A percentile compares a stretch with the other conserved stretches of the same genome.
Conservation (phyloP, 768 basidiomycete genomes). For the Trametes punicea region DNA sequence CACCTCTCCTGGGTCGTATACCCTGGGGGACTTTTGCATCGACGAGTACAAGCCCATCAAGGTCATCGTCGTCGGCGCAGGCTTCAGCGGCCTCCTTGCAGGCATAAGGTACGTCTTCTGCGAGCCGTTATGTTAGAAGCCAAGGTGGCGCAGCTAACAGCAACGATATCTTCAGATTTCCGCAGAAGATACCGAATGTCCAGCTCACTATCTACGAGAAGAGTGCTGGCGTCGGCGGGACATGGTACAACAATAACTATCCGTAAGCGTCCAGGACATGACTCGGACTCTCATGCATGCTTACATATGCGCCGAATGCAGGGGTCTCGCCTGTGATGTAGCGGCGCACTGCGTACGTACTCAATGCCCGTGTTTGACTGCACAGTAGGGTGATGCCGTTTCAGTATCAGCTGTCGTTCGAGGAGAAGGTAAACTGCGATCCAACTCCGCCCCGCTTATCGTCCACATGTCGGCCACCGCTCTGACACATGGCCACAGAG, state of each 20-base stretch:
- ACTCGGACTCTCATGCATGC: too few species aligned
- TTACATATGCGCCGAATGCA: not conserved
- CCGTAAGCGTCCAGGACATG: slow-evolving; percentile 27
- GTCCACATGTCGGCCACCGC: not conserved
- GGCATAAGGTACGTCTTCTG: slow-evolving; percentile 52
- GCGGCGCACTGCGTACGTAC: slow-evolving; percentile 50
- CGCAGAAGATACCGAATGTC: slow-evolving; percentile 40
- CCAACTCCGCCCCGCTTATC: not conserved
- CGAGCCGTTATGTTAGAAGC: too few species aligned
- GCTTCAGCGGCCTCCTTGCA: slow-evolving; percentile 57
- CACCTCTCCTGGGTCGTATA: slow-evolving; percentile 17
- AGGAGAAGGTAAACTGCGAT: slow-evolving; percentile 52
- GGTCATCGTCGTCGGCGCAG: slow-evolving; percentile 55
- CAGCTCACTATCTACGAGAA: slow-evolving; percentile 46
- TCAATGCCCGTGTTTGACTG: not conserved
- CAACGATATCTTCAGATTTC: not conserved
- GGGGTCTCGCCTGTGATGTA: slow-evolving; percentile 60
- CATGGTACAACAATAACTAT: slow-evolving; percentile 55
- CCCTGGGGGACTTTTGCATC: slow-evolving; percentile 44
- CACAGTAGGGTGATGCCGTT: not conserved
- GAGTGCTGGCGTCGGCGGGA: slow-evolving; percentile 44
- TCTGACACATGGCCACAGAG: slow-evolving; percentile 32
- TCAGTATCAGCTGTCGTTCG: slow-evolving; percentile 60
- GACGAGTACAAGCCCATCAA: slow-evolving; percentile 53
- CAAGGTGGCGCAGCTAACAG: not conserved